Percentiles rank a stretch among this genome's conserved stretches.
These are phyloP conservation scores for Colletotrichum limetticola DNA, from an alignment of 2,329 filamentous ascomycete genomes.

Conservation along the genomic window DNA sequence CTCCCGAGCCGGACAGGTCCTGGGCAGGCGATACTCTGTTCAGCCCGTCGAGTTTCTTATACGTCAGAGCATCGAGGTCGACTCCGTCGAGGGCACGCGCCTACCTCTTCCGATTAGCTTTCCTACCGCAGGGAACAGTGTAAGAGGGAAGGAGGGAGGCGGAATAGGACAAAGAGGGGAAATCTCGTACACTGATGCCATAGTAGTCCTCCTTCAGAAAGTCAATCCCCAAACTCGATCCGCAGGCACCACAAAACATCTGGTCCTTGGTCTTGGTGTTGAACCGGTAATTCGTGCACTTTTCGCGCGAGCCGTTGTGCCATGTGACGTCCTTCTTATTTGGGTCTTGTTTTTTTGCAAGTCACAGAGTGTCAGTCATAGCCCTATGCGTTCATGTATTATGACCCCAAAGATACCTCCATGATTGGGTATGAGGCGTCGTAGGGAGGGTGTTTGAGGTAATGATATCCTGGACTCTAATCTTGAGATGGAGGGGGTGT, in stretches of 20 bases:
- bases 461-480: too few relatives aligned
- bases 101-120: conserved; percentile 38
- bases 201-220: conserved; percentile 49
- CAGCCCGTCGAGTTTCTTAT: conserved; percentile 49
- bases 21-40: conserved; percentile 44
- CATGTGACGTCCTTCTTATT: conserved; percentile 51
- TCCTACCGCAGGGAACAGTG: background rate
- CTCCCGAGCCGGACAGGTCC: conserved; percentile 49
- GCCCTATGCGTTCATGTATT: too few relatives aligned
- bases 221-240: conserved; percentile 58
- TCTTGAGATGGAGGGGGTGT: too few relatives aligned
- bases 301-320: conserved; percentile 51
- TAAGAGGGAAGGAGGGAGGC: too few relatives aligned
- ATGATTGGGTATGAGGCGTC: too few relatives aligned
- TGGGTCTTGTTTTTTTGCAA: conserved; percentile 43
- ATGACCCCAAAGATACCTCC: too few relatives aligned
- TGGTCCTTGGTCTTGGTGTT: conserved; percentile 59
- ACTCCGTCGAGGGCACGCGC: conserved; percentile 53
- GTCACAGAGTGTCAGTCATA: too few relatives aligned
- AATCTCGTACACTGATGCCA: conserved; percentile 54
- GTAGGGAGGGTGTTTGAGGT: too few relatives aligned
- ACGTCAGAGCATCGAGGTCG: conserved; percentile 50
- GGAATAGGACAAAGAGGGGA: too few relatives aligned
- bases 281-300: conserved; percentile 53
- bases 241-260: conserved; percentile 60